A percentile compares a stretch with the other conserved stretches of the same genome.
These are phyloP conservation scores for Cystofilobasidium ferigula DNA, from an alignment of 768 basidiomycete species.

Conservation along the genomic window DNA sequence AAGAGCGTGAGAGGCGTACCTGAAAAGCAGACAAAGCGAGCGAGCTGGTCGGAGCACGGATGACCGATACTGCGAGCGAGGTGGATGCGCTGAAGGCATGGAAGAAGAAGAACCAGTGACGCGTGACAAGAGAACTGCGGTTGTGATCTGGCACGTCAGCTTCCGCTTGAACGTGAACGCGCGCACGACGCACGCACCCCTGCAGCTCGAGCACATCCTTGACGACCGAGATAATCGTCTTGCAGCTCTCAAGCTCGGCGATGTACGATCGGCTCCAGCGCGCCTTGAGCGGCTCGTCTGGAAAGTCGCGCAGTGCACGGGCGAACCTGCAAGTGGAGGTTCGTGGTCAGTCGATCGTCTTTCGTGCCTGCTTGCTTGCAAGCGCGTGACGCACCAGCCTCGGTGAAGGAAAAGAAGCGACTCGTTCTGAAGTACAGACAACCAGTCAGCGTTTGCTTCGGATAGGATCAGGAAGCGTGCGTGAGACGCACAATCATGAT, in stretches of 20 bases:
- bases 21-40: constrained; percentile 10
- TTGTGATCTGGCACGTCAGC: neutral
- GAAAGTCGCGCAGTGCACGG: constrained; percentile 11
- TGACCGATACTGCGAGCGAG: neutral
- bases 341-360: neutral
- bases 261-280: neutral
- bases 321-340: neutral
- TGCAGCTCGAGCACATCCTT: constrained; percentile 10
- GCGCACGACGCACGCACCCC: neutral
- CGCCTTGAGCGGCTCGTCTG: constrained; percentile 14
- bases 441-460: neutral
- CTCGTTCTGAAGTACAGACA: neutral
- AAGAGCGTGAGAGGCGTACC: neutral
- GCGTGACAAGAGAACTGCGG: neutral
- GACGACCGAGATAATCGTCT: constrained; percentile 14
- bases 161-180: neutral
- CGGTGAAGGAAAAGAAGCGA: neutral
- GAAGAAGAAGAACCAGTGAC: constrained; percentile 18
- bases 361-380: neutral
- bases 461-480: neutral
- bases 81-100: neutral
- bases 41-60: neutral
- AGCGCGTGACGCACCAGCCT: neutral
- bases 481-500: constrained; percentile 15
- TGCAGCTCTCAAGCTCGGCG: constrained; percentile 13